Base-by-base conservation (phyloP, 2,329 filamentous ascomycete genomes). In the Hypomyces perniciosus region DNA sequence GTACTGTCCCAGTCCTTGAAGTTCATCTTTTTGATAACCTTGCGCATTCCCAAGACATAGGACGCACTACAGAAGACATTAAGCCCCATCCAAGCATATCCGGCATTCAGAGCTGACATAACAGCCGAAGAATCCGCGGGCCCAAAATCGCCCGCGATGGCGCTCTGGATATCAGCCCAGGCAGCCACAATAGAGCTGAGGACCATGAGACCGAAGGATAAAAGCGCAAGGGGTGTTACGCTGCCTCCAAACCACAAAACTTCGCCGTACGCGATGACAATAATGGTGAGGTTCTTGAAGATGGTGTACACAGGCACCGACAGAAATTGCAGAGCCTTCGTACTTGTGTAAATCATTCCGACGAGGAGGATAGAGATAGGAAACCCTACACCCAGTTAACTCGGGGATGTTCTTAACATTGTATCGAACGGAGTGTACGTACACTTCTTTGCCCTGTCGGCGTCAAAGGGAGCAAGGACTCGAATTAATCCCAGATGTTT, bases 1-100 rank as follows among this genome's bases (percentile, higher is more conserved):
- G 73, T 80, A 96, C 92, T 96, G 70, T 99, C 93, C 77, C 95
- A 97, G 69, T 97, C 93, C 80, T 96, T 96, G 75, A 99, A 97
- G 78, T 96, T 96, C 77, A 95, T 96, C 73, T 95, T 83, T 84
- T 97, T 97, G 70, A 99, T 97, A 58, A 95, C 86, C 79, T 97
- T 97, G 68, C 93, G 86, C 92, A 96, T 97, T 60, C 87, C 82
- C 57, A 99, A 74, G 43, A 97, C 78, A 63, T 95, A 97, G 26
- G 88, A 82, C 2, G 93, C 90, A 28, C 88, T 92, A 78, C 90
- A 96, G 68, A 97, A 82, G 63, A 96, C 96, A 71, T 99, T 99
- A 72, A 96, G 76, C 61, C 90, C 78, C 91, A 99, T 97, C 93
- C 93, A 99, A 54, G 95, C 82, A 67, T 99, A 99, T 41, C 93